These are phyloP conservation scores for Vicia villosa DNA, from an alignment of 306 rosid species.

Conservation along the genomic window DNA sequence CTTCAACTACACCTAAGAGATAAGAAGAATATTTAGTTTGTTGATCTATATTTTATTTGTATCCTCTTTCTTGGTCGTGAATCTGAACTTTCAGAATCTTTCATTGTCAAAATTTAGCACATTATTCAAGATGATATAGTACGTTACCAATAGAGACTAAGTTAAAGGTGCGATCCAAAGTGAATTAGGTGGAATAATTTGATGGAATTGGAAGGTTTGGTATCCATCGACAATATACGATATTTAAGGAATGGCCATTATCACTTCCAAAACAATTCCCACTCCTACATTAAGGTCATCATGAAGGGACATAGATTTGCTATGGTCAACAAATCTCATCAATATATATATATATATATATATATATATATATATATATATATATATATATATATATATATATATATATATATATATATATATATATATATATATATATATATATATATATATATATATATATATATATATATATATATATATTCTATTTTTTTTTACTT, in stretches of 20 bases:
- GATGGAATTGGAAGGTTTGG: conserved; percentile 27
- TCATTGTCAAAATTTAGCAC: conserved; percentile 20
- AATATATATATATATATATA: too few relatives aligned
- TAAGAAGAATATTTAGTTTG: conserved; percentile 17
- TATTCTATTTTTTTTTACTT: too few relatives aligned
- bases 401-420: too few relatives aligned
- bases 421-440: too few relatives aligned
- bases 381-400: too few relatives aligned
- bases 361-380: too few relatives aligned
- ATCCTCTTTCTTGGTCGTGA: conserved; percentile 14
- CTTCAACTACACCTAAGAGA: conserved; percentile 30
- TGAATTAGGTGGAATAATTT: conserved; percentile 42
- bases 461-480: too few relatives aligned
- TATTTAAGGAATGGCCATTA: conserved; percentile 19
- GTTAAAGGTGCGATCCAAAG: conserved; percentile 35
- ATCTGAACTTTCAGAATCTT: conserved; percentile 35
- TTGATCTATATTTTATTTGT: conserved; percentile 1
- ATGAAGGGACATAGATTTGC: too few relatives aligned
- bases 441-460: too few relatives aligned
- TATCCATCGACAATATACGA: conserved; percentile 23
- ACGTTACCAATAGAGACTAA: conserved; percentile 35
- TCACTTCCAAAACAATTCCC: not conserved
- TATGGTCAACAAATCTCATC: too few relatives aligned
- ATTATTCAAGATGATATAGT: conserved; percentile 6
- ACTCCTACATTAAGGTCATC: conserved; percentile 1